Evolutionary conservation across 176 grass and related monocot species (phyloP).

Genomic region (Avena atlantica): DNA sequence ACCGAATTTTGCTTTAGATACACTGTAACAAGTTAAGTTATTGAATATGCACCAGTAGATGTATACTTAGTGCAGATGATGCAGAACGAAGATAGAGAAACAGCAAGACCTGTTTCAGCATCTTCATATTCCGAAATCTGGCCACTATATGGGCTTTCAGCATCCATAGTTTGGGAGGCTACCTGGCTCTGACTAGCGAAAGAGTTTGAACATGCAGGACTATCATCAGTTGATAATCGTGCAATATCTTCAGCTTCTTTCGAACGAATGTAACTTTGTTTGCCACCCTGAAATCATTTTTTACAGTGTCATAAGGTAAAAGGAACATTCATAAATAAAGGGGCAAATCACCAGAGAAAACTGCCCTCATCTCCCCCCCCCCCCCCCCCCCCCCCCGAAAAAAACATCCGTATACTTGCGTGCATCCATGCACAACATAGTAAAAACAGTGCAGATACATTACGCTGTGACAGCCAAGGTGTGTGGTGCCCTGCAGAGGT

Average conservation of each 20-base stretch:
- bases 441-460: constrained; percentile 1
- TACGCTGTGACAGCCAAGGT: background rate
- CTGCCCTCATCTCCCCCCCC: background rate
- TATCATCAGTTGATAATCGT: constrained; percentile 65
- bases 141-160: constrained; percentile 91
- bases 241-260: constrained; percentile 82
- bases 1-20: constrained; percentile 94
- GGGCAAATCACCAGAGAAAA: constrained; percentile 5
- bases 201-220: constrained; percentile 91
- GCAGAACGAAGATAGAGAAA: constrained; percentile 63
- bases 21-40: constrained; percentile 69
- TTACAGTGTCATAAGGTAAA: constrained; percentile 27
- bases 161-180: constrained; percentile 81
- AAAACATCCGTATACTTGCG: background rate
- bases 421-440: background rate
- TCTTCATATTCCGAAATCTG: constrained; percentile 97
- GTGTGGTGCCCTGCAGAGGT: background rate
- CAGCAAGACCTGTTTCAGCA: constrained; percentile 95
- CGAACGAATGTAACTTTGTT: constrained; percentile 70
- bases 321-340: constrained; percentile 13
- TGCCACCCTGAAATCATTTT: constrained; percentile 74
- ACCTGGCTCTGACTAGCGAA: constrained; percentile 81
- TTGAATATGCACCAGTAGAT: constrained; percentile 68
- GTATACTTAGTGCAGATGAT: constrained; percentile 63
- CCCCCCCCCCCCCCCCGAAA: too few relatives aligned